These are phyloP conservation scores for Catenaria anguillulae DNA, from an alignment of 371 early-diverging fungal genomes.

Conservation along the genomic window DNA sequence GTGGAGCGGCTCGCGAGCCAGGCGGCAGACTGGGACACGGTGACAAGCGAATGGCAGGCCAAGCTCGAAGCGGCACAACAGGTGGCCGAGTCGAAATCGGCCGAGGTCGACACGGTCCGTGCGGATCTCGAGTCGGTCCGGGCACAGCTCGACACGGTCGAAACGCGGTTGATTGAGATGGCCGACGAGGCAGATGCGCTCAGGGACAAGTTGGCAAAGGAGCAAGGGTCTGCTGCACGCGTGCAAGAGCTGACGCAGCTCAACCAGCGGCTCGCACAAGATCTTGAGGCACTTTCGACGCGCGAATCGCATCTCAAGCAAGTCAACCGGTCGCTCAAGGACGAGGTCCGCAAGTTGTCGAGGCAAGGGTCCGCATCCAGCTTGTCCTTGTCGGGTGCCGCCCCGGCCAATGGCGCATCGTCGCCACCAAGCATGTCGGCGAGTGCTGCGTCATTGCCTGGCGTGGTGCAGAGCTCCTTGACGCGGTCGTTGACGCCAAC, in stretches of 20 bases:
- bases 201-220: not conserved
- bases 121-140: not conserved
- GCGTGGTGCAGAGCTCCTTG: not conserved
- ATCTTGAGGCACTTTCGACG: not conserved
- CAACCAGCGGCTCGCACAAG: not conserved
- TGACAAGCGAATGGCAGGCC: not conserved
- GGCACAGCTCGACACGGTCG: not conserved
- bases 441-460: not conserved
- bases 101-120: not conserved
- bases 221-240: not conserved
- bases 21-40: not conserved
- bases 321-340: not conserved
- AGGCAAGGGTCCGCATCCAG: not conserved
- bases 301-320: not conserved
- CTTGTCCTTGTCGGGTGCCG: not conserved
- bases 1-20: not conserved
- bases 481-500: not conserved
- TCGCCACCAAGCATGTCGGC: not conserved
- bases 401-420: not conserved
- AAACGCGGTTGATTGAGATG: not conserved
- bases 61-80: not conserved
- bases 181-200: not conserved
- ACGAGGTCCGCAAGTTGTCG: constrained; percentile 1
- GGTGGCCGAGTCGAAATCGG: too few relatives aligned
- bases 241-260: not conserved